Conservation (phyloP, 352 stramenopile genomes). For the Phytophthora boehmeriae region DNA sequence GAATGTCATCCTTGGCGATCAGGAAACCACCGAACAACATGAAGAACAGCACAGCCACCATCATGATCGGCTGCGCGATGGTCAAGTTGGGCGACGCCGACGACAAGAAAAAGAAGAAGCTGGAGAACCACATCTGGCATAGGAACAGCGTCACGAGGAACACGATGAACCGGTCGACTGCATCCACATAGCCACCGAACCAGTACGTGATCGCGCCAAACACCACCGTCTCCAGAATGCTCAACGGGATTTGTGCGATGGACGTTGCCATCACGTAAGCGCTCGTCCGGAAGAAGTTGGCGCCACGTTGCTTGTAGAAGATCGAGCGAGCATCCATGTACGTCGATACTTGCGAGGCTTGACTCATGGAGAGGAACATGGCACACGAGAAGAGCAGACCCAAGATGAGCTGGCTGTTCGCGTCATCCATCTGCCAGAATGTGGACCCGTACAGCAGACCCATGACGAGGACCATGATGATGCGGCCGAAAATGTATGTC, state of each 20-base stretch:
- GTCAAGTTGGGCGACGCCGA: slow-evolving; percentile 43
- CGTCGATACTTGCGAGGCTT: slow-evolving; percentile 76
- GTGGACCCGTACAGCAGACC: slow-evolving; percentile 59
- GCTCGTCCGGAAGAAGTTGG: slow-evolving; percentile 86
- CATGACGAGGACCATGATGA: slow-evolving; percentile 57
- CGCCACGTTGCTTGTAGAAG: slow-evolving; percentile 90
- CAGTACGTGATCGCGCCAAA: slow-evolving; percentile 89
- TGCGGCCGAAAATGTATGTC: slow-evolving; percentile 40
- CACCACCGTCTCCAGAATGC: slow-evolving; percentile 70
- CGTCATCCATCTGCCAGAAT: slow-evolving; percentile 62
- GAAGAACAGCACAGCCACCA: slow-evolving; percentile 63
- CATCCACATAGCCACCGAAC: slow-evolving; percentile 73
- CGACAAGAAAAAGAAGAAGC: slow-evolving; percentile 73
- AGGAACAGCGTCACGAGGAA: slow-evolving; percentile 63
- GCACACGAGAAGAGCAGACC: slow-evolving; percentile 84
- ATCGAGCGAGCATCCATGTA: slow-evolving; percentile 71
- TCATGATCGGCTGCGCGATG: slow-evolving; percentile 57
- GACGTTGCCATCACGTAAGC: slow-evolving; percentile 76
- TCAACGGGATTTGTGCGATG: slow-evolving; percentile 52
- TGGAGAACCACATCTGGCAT: slow-evolving; percentile 59
- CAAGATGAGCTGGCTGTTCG: slow-evolving; percentile 61
- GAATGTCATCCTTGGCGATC: slow-evolving; percentile 60
- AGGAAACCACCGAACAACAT: slow-evolving; percentile 72
- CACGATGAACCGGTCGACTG: slow-evolving; percentile 40
- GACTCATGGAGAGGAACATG: slow-evolving; percentile 82